A percentile compares a stretch with the other conserved stretches of the same genome.
Evolutionary conservation across 2,329 filamentous ascomycete species (phyloP).

Genomic region (Chalara sp.): DNA sequence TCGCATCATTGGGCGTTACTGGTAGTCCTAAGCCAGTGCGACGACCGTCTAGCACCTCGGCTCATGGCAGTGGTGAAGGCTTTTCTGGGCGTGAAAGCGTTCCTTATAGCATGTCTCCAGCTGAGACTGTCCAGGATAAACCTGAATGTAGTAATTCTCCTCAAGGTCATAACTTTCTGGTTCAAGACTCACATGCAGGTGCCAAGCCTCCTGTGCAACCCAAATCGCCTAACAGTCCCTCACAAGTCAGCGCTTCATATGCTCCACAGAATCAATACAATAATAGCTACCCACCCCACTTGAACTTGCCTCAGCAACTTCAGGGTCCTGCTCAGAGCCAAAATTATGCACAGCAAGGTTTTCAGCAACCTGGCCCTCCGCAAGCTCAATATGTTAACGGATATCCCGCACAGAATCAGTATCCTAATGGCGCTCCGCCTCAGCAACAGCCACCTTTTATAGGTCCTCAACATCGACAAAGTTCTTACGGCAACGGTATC

Average conservation of each 20-base stretch:
- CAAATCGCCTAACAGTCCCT: too few species aligned
- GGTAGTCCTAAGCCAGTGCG: slow-evolving; percentile 28
- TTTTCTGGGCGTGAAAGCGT: neutral
- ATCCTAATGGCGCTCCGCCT: neutral
- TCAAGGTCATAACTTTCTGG: too few species aligned
- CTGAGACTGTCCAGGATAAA: neutral
- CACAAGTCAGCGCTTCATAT: too few species aligned
- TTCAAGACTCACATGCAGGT: too few species aligned
- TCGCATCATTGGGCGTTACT: slow-evolving; percentile 30
- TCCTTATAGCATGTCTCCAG: slow-evolving; percentile 9
- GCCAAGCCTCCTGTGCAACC: too few species aligned
- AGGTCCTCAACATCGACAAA: neutral
- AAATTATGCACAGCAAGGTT: neutral
- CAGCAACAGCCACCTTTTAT: slow-evolving; percentile 6
- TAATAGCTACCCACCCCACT: too few species aligned
- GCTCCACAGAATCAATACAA: too few species aligned
- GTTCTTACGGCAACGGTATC: neutral
- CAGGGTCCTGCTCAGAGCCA: too few species aligned
- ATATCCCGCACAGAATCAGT: neutral
- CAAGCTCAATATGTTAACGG: neutral
- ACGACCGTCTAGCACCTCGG: slow-evolving; percentile 4
- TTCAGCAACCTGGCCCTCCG: neutral
- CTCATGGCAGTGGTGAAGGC: neutral
- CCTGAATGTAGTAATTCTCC: neutral
- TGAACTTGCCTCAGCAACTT: too few species aligned